These are phyloP conservation scores for Penicillium steckii DNA, from an alignment of 495 filamentous ascomycete genomes.

Conservation along the genomic window DNA sequence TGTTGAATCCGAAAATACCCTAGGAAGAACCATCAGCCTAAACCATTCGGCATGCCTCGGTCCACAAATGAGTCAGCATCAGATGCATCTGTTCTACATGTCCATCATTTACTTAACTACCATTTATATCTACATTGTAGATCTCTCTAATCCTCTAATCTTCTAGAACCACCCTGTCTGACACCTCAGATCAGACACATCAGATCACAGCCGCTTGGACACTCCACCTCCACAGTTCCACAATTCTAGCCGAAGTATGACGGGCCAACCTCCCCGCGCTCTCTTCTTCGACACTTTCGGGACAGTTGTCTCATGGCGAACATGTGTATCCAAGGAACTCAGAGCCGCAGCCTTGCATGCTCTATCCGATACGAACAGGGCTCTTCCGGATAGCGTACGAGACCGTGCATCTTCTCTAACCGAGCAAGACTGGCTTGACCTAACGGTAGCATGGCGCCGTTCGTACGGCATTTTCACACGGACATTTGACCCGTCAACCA, in stretches of 20 bases:
- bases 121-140: neutral
- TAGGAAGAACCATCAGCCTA: conserved; percentile 15
- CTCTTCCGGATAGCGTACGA: conserved; percentile 46
- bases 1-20: too few species aligned
- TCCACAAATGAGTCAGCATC: conserved; percentile 1
- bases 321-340: conserved; percentile 55
- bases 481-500: conserved; percentile 41
- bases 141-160: neutral
- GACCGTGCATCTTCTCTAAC: conserved; percentile 49
- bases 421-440: conserved; percentile 54
- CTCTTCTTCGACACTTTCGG: conserved; percentile 73
- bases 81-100: neutral
- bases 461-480: conserved; percentile 61
- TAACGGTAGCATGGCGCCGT: conserved; percentile 67
- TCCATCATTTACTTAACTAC: neutral
- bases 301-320: conserved; percentile 73
- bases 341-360: conserved; percentile 30
- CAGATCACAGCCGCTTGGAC: neutral
- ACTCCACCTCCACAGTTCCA: neutral
- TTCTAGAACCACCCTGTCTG: neutral
- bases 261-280: conserved; percentile 32
- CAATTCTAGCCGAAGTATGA: conserved; percentile 28
- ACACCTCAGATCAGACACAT: neutral
- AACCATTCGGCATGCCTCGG: conserved; percentile 6
- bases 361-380: conserved; percentile 41